Conservation (phyloP, 768 basidiomycete species). For the Suillus clintonianus region DNA sequence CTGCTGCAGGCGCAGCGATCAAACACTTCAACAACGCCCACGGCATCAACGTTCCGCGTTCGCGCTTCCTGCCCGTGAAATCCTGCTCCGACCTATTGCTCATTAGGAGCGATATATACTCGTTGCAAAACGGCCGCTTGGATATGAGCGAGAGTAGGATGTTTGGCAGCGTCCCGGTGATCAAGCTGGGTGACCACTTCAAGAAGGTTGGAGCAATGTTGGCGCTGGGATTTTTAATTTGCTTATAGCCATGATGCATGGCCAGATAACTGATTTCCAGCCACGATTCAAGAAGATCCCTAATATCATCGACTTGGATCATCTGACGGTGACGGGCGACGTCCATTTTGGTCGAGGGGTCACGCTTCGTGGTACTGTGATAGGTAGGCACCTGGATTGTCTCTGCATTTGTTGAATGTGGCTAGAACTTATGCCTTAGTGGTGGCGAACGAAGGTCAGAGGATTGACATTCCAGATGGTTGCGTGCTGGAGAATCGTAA, state of each 20-base stretch:
- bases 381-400: slow-evolving; percentile 44
- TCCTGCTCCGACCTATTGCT: slow-evolving; percentile 85
- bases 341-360: slow-evolving; percentile 89
- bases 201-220: slow-evolving; percentile 68
- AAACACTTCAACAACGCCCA: slow-evolving; percentile 92
- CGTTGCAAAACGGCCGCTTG: slow-evolving; percentile 83
- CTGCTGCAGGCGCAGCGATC: slow-evolving; percentile 91
- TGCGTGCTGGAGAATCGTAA: slow-evolving; percentile 73
- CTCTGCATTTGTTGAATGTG: neutral
- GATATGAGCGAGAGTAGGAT: slow-evolving; percentile 81
- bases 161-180: slow-evolving; percentile 89
- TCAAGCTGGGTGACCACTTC: slow-evolving; percentile 96
- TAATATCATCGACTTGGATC: slow-evolving; percentile 87
- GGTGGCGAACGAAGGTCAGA: slow-evolving; percentile 79
- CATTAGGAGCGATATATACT: slow-evolving; percentile 93
- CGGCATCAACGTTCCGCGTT: slow-evolving; percentile 93
- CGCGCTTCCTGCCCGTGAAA: slow-evolving; percentile 91
- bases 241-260: neutral
- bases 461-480: slow-evolving; percentile 84
- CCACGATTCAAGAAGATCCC: slow-evolving; percentile 96
- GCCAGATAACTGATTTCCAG: slow-evolving; percentile 82
- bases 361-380: slow-evolving; percentile 87
- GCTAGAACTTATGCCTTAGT: slow-evolving; percentile 33
- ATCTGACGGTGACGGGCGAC: slow-evolving; percentile 91
- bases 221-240: neutral